Conservation (phyloP, 768 basidiomycete species). For the Termitomyces sp. region DNA sequence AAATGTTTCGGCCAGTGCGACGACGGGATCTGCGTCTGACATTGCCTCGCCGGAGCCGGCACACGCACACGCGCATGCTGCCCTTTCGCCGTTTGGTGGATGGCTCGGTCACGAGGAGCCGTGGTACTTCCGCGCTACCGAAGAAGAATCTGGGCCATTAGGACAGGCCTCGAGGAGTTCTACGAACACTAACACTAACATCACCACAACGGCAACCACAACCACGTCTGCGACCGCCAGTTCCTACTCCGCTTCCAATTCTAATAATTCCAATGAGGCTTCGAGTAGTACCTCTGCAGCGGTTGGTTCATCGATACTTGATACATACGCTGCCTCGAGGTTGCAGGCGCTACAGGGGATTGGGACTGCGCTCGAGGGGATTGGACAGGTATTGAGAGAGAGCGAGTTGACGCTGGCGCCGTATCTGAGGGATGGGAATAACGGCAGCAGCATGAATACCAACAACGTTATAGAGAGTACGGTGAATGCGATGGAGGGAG, state of each 20-base stretch:
- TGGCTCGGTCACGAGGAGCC: no score
- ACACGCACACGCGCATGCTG: neutral
- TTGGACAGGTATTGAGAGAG: slow-evolving; percentile 10
- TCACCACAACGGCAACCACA: neutral
- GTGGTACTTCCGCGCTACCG: no score
- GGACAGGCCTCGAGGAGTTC: no score
- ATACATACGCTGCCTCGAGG: slow-evolving; percentile 5
- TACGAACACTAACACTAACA: no score
- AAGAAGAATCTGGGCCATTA: no score
- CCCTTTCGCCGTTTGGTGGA: no score
- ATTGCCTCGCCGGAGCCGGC: neutral
- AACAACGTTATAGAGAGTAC: neutral
- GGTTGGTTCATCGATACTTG: neutral
- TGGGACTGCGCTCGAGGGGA: slow-evolving; percentile 9
- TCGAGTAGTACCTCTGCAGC: neutral
- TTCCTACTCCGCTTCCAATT: no score
- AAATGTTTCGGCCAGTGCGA: neutral
- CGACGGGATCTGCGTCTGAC: neutral
- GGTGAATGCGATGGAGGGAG: neutral
- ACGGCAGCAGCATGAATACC: no score
- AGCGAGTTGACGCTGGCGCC: slow-evolving; percentile 11
- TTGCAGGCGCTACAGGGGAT: slow-evolving; percentile 8
- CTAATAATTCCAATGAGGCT: neutral
- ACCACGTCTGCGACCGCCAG: no score
- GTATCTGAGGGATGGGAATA: neutral